phyloP scores from a whole-genome alignment of 2,329 filamentous ascomycete species.

The Sclerotinia sclerotiorum region DNA sequence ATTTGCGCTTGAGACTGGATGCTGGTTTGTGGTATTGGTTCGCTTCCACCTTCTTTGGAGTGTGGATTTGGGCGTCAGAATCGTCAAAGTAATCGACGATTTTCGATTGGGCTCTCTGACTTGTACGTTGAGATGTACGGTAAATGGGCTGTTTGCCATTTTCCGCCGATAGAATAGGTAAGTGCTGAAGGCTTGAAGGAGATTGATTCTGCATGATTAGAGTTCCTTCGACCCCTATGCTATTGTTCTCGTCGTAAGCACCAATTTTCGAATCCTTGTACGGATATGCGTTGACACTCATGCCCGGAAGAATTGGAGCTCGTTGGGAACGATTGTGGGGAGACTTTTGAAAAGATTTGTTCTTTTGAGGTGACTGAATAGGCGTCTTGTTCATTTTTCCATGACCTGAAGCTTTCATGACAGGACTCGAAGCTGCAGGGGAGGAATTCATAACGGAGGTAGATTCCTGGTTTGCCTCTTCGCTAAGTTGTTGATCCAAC shows the following conservation, averaged over 20 bases:
- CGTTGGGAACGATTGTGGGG: constrained; percentile 9
- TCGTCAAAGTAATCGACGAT: constrained; percentile 10
- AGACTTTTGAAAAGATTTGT: constrained; percentile 5
- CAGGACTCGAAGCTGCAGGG: not conserved
- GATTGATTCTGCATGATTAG: not conserved
- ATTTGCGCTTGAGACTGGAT: constrained; percentile 11
- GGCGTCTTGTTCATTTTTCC: not conserved
- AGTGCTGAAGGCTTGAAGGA: not conserved
- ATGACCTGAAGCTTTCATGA: not conserved
- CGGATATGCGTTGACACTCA: constrained; percentile 17
- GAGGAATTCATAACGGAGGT: not conserved
- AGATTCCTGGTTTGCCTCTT: constrained; percentile 19
- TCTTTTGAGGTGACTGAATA: not conserved
- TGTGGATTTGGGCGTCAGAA: not conserved
- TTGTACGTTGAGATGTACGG: not conserved
- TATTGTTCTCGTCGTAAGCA: not conserved
- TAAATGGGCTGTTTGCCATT: constrained; percentile 2
- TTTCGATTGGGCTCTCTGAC: not conserved
- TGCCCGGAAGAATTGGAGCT: constrained; percentile 22
- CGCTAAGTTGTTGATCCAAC: constrained; percentile 28
- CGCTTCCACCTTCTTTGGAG: not conserved
- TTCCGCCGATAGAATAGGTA: not conserved
- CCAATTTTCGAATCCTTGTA: not conserved
- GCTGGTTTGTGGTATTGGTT: not conserved
- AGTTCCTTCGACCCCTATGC: not conserved